These are phyloP conservation scores for Ceratocystis destructans DNA, from an alignment of 2,329 filamentous ascomycete species.

Conservation along the genomic window DNA sequence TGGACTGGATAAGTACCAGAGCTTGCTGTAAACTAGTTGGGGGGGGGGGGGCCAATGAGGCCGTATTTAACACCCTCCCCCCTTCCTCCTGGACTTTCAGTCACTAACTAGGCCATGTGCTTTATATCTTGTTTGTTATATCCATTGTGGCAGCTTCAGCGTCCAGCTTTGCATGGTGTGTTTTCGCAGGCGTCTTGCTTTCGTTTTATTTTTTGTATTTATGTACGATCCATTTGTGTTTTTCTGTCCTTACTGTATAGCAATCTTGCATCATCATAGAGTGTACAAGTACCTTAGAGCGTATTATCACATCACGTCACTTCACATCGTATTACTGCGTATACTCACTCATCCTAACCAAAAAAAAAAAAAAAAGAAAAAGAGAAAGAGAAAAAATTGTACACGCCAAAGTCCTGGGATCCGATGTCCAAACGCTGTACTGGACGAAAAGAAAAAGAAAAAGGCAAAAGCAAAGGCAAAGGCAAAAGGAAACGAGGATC, in stretches of 20 bases:
- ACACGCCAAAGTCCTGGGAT: not conserved
- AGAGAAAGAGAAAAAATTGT: not conserved
- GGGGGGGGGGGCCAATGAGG: not conserved
- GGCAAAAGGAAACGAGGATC: not conserved
- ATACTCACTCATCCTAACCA: not conserved
- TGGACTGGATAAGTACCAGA: constrained; percentile 55
- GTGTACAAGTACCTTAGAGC: not conserved
- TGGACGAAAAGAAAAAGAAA: too few relatives aligned
- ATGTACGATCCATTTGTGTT: not conserved
- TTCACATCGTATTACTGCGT: not conserved
- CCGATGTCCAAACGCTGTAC: not conserved
- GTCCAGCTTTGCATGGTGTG: not conserved
- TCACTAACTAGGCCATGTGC: not conserved
- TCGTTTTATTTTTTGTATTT: not conserved
- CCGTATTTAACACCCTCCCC: not conserved
- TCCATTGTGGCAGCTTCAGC: not conserved
- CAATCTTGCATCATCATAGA: constrained; percentile 7
- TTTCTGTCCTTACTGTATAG: not conserved
- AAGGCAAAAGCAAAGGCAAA: not conserved
- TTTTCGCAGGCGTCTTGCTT: not conserved
- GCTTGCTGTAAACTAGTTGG: constrained; percentile 38
- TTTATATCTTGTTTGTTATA: not conserved
- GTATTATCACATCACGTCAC: constrained; percentile 1
- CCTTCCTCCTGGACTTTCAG: not conserved
- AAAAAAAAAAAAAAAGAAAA: not conserved